Evolutionary conservation across 129 eudicot genomes (phyloP).

Genomic region (Apium graveolens): DNA sequence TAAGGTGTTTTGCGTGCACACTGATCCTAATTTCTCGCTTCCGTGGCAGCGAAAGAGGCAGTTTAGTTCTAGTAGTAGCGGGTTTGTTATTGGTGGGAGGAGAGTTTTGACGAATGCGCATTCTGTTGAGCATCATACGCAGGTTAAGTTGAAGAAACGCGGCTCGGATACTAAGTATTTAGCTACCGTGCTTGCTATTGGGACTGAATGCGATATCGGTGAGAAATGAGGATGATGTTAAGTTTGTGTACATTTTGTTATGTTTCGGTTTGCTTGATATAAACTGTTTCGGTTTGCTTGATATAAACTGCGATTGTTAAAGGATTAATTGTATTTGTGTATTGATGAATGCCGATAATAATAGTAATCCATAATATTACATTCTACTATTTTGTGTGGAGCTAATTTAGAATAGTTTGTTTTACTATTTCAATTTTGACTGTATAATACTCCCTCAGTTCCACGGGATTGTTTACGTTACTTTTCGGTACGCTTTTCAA

Average conservation of each 20-base stretch:
- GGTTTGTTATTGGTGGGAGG: conserved; percentile 75
- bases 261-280: no score
- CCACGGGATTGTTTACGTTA: no score
- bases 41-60: conserved; percentile 98
- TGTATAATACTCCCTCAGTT: no score
- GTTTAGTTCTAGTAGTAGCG: conserved; percentile 88
- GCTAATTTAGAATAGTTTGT: background rate
- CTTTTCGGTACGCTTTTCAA: no score
- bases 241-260: background rate
- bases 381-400: background rate
- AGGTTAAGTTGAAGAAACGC: conserved; percentile 83
- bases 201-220: conserved; percentile 97
- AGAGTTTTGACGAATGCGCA: conserved; percentile 93
- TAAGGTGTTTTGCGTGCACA: conserved; percentile 90
- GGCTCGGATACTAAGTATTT: conserved; percentile 86
- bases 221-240: conserved; percentile 32
- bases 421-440: background rate
- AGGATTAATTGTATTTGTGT: no score
- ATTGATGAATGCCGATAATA: no score
- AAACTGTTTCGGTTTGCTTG: no score
- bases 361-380: no score
- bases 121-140: conserved; percentile 91
- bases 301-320: background rate
- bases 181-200: conserved; percentile 89
- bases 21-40: conserved; percentile 87